These are phyloP conservation scores for Coprinellus micaceus DNA, from an alignment of 768 basidiomycete genomes.

Conservation along the genomic window DNA sequence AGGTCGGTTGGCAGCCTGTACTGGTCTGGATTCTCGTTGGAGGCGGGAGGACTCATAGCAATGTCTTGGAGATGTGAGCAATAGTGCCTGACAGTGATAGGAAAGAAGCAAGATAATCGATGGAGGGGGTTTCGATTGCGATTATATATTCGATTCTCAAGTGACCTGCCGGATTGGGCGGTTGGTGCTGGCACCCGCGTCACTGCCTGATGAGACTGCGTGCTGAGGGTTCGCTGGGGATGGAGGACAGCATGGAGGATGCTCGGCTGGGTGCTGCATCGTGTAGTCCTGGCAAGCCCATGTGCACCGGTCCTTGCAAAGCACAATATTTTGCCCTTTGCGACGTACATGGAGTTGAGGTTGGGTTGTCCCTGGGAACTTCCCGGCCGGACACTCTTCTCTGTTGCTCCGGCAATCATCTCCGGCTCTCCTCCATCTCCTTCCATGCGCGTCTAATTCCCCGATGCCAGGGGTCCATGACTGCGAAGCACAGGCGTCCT, in stretches of 20 bases:
- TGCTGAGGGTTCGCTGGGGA: not conserved
- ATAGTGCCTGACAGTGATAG: conserved; percentile 14
- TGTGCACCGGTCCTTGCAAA: not conserved
- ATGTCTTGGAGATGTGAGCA: conserved; percentile 13
- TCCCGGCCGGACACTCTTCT: not conserved
- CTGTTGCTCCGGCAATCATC: not conserved
- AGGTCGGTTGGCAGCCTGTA: conserved; percentile 67
- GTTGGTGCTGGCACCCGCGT: not conserved
- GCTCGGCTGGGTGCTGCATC: not conserved
- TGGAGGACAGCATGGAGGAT: not conserved
- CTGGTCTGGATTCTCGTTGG: conserved; percentile 26
- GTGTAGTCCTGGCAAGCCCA: not conserved
- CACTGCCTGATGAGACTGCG: conserved; percentile 1
- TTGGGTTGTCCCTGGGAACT: conserved; percentile 1
- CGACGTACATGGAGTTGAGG: conserved; percentile 4
- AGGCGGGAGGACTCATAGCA: conserved; percentile 24
- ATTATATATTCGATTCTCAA: conserved; percentile 2
- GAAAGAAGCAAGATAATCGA: conserved; percentile 8
- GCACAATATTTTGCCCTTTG: not conserved
- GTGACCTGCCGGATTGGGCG: conserved; percentile 11
- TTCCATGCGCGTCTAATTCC: too few species aligned
- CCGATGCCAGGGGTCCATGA: too few species aligned
- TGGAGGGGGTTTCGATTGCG: conserved; percentile 1
- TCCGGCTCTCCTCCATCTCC: not conserved
- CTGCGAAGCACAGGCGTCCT: too few species aligned